phyloP scores from a whole-genome alignment of 768 basidiomycete genomes.

The Scleroderma citrinum region DNA sequence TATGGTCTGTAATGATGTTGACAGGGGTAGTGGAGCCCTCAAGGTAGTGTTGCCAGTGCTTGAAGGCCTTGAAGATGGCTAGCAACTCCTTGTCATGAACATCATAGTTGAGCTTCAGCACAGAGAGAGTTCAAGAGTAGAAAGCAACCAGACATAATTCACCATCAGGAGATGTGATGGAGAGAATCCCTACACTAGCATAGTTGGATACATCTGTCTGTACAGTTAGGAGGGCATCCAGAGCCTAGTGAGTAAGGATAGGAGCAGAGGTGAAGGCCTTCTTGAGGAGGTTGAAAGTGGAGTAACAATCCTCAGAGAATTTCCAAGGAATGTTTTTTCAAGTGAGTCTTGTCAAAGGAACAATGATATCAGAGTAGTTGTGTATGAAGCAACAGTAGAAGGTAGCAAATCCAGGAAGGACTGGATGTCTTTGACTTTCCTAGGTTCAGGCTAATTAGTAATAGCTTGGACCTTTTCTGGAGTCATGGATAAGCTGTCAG shows the following conservation, averaged over 20 bases:
- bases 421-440: conserved; percentile 14
- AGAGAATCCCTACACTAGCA: neutral
- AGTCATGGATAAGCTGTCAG: conserved; percentile 30
- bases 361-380: neutral
- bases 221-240: neutral
- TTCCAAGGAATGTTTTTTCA: neutral
- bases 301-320: no score
- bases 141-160: no score
- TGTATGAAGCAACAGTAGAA: neutral
- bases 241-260: neutral
- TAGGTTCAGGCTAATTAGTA: conserved; percentile 26
- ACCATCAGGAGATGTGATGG: no score
- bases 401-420: neutral
- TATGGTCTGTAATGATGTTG: conserved; percentile 18
- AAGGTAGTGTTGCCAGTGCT: neutral
- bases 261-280: neutral
- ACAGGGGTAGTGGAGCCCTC: conserved; percentile 6
- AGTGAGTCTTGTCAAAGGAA: neutral
- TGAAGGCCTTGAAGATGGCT: neutral
- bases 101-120: neutral
- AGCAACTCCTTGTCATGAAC: no score
- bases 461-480: conserved; percentile 32
- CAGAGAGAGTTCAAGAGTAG: neutral
- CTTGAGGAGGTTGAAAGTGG: neutral
- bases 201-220: neutral